Evolutionary conservation across 2,329 filamentous ascomycete genomes (phyloP).

Genomic region (Rutstroemia sp.): DNA sequence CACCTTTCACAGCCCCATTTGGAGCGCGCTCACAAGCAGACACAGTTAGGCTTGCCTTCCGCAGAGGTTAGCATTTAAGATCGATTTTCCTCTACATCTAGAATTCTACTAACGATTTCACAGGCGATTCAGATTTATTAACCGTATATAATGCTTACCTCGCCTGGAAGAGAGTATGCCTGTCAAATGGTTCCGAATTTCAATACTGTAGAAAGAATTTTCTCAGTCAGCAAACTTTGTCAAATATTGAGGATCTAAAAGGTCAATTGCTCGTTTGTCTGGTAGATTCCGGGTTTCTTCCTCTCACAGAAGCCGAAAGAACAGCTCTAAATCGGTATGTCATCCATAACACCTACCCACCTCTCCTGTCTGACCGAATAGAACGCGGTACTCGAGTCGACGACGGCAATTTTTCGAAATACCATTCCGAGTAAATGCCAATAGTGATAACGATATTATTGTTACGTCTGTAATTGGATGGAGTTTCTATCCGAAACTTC

Average conservation of each 20-base stretch:
- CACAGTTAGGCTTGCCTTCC: slow-evolving; percentile 69
- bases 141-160: slow-evolving; percentile 92
- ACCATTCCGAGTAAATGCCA: slow-evolving; percentile 64
- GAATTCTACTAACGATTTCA: slow-evolving; percentile 49
- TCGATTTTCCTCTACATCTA: not conserved
- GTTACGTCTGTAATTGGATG: slow-evolving; percentile 79
- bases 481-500: slow-evolving; percentile 92
- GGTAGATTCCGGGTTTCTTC: slow-evolving; percentile 77
- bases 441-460: slow-evolving; percentile 74
- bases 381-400: slow-evolving; percentile 56
- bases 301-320: slow-evolving; percentile 66
- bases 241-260: slow-evolving; percentile 93
- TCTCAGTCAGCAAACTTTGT: slow-evolving; percentile 77
- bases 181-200: slow-evolving; percentile 64
- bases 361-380: not conserved
- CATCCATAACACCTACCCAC: slow-evolving; percentile 28
- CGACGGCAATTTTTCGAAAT: slow-evolving; percentile 71
- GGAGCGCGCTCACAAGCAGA: slow-evolving; percentile 78
- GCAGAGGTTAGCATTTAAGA: slow-evolving; percentile 43
- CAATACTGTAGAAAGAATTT: slow-evolving; percentile 95
- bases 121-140: slow-evolving; percentile 82
- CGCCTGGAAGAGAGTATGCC: slow-evolving; percentile 79
- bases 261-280: slow-evolving; percentile 80
- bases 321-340: slow-evolving; percentile 51
- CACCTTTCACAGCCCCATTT: slow-evolving; percentile 82